These are phyloP conservation scores for Claviceps capensis DNA, from an alignment of 2,329 filamentous ascomycete genomes.

Conservation along the genomic window DNA sequence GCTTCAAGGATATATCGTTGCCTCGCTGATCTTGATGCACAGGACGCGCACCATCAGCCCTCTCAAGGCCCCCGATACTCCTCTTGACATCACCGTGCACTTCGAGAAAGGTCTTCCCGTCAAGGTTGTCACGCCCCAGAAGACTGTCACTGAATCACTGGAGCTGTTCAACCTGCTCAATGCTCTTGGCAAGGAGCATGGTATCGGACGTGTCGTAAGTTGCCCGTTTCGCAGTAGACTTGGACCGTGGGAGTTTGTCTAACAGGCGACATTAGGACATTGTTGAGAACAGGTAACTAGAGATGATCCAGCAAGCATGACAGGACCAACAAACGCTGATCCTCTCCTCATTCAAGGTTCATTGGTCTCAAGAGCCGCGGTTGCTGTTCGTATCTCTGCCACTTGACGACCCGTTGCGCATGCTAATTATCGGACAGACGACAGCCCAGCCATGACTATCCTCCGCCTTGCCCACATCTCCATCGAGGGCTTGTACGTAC, in stretches of 20 bases:
- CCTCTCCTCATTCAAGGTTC: not conserved
- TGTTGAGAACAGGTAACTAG: not conserved
- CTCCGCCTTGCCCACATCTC: not conserved
- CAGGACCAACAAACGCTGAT: not conserved
- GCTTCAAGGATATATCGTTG: not conserved
- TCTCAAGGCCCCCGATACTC: conserved; percentile 1
- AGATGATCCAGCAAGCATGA: not conserved
- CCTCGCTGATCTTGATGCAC: not conserved
- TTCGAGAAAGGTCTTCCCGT: conserved; percentile 2
- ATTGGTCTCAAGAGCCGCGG: conserved; percentile 1
- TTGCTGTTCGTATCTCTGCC: not conserved
- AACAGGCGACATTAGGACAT: not conserved
- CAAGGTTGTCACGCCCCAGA: not conserved
- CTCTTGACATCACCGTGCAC: not conserved
- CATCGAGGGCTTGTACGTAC: conserved; percentile 1
- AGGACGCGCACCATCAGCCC: conserved; percentile 2
- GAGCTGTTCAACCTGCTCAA: not conserved
- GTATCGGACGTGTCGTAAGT: conserved; percentile 1
- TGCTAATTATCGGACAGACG: not conserved
- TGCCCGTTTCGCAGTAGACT: too few species aligned
- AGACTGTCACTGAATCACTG: conserved; percentile 2
- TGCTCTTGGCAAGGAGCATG: not conserved
- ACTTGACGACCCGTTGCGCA: not conserved
- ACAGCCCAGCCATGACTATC: conserved; percentile 3
- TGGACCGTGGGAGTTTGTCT: not conserved